Evolutionary conservation across 768 basidiomycete genomes (phyloP), one percentile per base, ranked within the genome.

Genomic region (Hericium alpestre): DNA sequence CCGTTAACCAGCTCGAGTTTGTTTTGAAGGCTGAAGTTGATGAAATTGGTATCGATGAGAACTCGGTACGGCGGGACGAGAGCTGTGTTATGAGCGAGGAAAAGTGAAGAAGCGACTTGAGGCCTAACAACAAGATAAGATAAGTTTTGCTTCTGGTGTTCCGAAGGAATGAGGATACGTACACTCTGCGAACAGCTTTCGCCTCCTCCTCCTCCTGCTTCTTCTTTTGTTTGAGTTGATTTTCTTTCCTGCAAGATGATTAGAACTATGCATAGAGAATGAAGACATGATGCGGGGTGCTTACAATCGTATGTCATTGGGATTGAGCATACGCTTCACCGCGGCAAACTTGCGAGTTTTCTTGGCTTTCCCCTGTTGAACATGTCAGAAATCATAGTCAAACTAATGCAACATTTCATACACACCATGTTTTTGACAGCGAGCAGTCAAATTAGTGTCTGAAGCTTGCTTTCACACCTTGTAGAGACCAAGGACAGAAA

Each of bases 41-140:
- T 99, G 64, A 99, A 98, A 70, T 99, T 99, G 68, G 96, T 99
- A 71, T 99, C 96, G 59, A 99, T 92, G 40, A 99, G 82, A 25
- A 99, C 91, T 18, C 95, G 84, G 68, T 98, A 99, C 3, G 96
- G 96, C 0, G 96, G 96, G 0, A 91, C 94, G 50, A 99, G 87
- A 18, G 96, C 87, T 20, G 88, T 85, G 70, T 99, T 98, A 70
- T 98, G 96, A 4, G 88, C 84, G 43, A 99, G 77, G 77, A 97
- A 97, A 63, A 97, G 76, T 18, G 93, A 92, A 32, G 93, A 89
- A n/a, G 93, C 84, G 46, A 87, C 78, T 66, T 90, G 87, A 3
- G 88, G 82, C 49, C 93, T 95, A 66, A 38, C 52, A 58, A 57
- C 48, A 59, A 32, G 56, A 13, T 43, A 54, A 53, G 39, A 4